Percentiles rank a stretch among this genome's conserved stretches.
phyloP scores from a whole-genome alignment of 2,329 filamentous ascomycete species.

The Aquanectria penicillioides region DNA sequence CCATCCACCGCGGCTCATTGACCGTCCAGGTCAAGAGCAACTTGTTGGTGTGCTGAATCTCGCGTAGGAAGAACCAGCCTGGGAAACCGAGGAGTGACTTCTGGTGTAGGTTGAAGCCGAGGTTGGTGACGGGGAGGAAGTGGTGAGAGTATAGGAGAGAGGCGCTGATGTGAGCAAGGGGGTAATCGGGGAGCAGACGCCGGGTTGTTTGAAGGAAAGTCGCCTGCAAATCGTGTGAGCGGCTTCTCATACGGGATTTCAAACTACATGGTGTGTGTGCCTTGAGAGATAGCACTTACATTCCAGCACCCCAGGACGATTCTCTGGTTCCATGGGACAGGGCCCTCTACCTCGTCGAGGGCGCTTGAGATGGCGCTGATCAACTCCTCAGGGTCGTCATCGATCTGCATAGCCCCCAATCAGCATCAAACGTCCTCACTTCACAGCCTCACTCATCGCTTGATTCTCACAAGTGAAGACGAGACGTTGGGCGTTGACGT shows the following conservation, averaged over 20 bases:
- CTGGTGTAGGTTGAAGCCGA: constrained; percentile 83
- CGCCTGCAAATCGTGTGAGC: constrained; percentile 52
- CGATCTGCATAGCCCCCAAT: constrained; percentile 59
- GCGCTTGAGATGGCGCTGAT: constrained; percentile 74
- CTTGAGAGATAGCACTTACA: constrained; percentile 60
- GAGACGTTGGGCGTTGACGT: constrained; percentile 22
- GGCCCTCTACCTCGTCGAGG: constrained; percentile 61
- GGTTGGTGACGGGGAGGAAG: constrained; percentile 72
- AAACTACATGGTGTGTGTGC: too few relatives aligned
- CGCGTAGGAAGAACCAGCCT: constrained; percentile 73
- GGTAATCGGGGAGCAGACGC: constrained; percentile 69
- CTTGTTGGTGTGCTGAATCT: constrained; percentile 60
- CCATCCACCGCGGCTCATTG: constrained; percentile 82
- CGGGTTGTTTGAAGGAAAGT: constrained; percentile 74
- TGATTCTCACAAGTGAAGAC: too few relatives aligned
- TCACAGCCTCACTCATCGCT: too few relatives aligned
- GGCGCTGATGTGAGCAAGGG: constrained; percentile 74
- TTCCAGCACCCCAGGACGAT: constrained; percentile 88
- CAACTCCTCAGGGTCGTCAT: constrained; percentile 77
- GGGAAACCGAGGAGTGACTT: constrained; percentile 73
- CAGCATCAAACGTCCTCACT: not conserved
- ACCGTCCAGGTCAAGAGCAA: constrained; percentile 87
- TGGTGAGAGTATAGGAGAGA: constrained; percentile 74
- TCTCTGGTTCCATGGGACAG: constrained; percentile 74
- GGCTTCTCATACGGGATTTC: too few relatives aligned